These are phyloP conservation scores for Paraphaeosphaeria minitans DNA, from an alignment of 2,329 filamentous ascomycete genomes.

Conservation along the genomic window DNA sequence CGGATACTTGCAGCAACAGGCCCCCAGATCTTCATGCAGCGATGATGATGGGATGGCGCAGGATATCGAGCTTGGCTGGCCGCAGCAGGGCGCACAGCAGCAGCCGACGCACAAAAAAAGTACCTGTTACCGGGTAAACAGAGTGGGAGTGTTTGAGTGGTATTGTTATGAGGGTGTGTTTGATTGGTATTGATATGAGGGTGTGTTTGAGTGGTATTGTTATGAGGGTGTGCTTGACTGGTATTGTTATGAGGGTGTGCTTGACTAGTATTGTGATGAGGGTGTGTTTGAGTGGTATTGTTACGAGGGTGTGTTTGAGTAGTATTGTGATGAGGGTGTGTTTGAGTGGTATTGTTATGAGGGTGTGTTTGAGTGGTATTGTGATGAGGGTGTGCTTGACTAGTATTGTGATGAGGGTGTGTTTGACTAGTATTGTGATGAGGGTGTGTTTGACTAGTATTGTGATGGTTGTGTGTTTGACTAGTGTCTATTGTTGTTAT, in stretches of 20 bases:
- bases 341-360: conserved; percentile 18
- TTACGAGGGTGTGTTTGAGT: conserved; percentile 17
- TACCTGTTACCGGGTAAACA: conserved; percentile 23
- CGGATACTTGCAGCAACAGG: conserved; percentile 8
- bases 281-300: conserved; percentile 13
- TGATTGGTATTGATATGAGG: conserved; percentile 17
- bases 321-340: conserved; percentile 16
- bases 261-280: conserved; percentile 18
- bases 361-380: conserved; percentile 12
- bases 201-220: conserved; percentile 14
- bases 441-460: conserved; percentile 13
- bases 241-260: conserved; percentile 15
- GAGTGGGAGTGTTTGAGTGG: conserved; percentile 18
- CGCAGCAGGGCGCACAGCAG: conserved; percentile 21
- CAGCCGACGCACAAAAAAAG: conserved; percentile 21
- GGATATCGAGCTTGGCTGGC: conserved; percentile 15
- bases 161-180: conserved; percentile 17
- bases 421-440: conserved; percentile 18
- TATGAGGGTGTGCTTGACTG: conserved; percentile 17
- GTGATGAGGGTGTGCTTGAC: conserved; percentile 18
- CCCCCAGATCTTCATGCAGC: not conserved
- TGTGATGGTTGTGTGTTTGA: too few species aligned
- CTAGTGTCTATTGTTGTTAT: conserved; percentile 18
- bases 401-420: conserved; percentile 16
- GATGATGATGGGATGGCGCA: conserved; percentile 14